Base-by-base conservation (phyloP, 2,329 filamentous ascomycete species). In the Exophiala oligosperma region DNA sequence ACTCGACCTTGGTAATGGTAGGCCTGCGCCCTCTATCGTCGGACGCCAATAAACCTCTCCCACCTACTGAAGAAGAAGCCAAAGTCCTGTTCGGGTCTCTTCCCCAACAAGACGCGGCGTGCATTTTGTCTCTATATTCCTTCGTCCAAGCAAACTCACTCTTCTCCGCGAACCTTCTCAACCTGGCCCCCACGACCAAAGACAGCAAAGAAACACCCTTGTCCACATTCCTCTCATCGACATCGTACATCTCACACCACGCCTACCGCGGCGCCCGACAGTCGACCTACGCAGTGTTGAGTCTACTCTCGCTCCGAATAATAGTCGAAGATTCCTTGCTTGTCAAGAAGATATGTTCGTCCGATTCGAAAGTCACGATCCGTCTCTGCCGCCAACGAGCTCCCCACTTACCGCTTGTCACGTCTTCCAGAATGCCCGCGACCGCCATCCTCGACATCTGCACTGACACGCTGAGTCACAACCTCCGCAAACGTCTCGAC, bases 91-190 rank as follows among this genome's bases (percentile, higher is more conserved):
- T 97, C 70, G 81, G 86, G 4, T 82, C 85, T 61, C 76, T 97
- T 88, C 94, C 94, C 1, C 86, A 87, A 2, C 83, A 87, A 58
- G 87, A 92, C 72, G 89, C 91, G 14, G 87, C 92, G 3, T 81
- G 95, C 2, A 76, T 97, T 3, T 81, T 99, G 35, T 87, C 91
- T 0, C 88, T 91, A 0, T 99, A 97, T 71, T 94, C 97, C 72
- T 97, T 97, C 71, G 86, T 87, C 2, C 89, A 96, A 70, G 89
- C 92, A 35, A 99, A 97, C 77, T 97, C 97, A 74, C 81, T 97
- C 7, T 97, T 99, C 74, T 93, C 91, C 72, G 89, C 90, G 71
- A 92, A 89, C 67, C 76, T 99, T 44, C 84, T 96, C 52, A 71
- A 85, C 24, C 70, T 82, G 4, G 74, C 85, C 1, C 11, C 32